Evolutionary conservation across 2,329 filamentous ascomycete genomes (phyloP).

Genomic region (Sporothrix globosa): DNA sequence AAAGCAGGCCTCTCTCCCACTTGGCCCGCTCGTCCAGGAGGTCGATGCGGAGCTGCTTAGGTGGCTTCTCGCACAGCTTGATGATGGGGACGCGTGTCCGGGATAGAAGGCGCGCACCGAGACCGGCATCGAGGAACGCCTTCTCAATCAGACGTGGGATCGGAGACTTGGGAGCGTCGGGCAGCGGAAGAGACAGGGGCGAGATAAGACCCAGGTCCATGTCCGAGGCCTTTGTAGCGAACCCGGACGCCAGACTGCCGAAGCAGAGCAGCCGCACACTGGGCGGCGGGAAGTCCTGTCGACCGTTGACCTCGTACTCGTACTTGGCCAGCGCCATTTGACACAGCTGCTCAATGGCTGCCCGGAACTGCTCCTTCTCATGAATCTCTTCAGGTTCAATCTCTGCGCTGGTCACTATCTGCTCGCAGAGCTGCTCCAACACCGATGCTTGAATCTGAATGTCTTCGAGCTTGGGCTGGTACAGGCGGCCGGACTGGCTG

Average conservation of each 20-base stretch:
- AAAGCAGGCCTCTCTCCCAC: conserved; percentile 66
- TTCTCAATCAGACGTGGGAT: conserved; percentile 78
- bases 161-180: conserved; percentile 58
- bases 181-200: conserved; percentile 58
- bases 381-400: conserved; percentile 66
- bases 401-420: conserved; percentile 61
- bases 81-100: conserved; percentile 84
- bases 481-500: conserved; percentile 39
- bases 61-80: conserved; percentile 77
- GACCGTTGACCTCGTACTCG: conserved; percentile 50
- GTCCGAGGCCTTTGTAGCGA: conserved; percentile 84
- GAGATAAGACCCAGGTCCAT: conserved; percentile 85
- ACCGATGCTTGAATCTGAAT: conserved; percentile 53
- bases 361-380: conserved; percentile 72
- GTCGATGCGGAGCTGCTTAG: conserved; percentile 60
- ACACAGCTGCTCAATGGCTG: conserved; percentile 66
- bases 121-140: conserved; percentile 69
- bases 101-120: conserved; percentile 76
- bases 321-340: conserved; percentile 59
- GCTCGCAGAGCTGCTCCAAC: conserved; percentile 54
- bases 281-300: conserved; percentile 53
- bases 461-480: conserved; percentile 48
- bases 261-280: conserved; percentile 75
- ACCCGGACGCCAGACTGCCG: conserved; percentile 81
- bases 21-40: conserved; percentile 68